Evolutionary conservation across 179 eudicot genomes (phyloP).

Genomic region (Drosera spatulata): DNA sequence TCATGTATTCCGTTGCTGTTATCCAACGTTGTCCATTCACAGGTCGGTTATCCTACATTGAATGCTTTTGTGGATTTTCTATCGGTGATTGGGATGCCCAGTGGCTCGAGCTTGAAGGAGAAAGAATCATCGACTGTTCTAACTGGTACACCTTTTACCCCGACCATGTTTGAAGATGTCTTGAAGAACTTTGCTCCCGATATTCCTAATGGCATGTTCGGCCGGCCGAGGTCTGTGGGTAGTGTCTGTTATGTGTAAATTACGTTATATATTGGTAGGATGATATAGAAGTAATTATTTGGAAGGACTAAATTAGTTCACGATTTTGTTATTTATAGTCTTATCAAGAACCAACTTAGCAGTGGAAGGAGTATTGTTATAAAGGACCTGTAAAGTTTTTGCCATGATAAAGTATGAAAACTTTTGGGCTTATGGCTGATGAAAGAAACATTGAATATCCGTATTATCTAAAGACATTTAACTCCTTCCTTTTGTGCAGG

Average conservation of each 20-base stretch:
- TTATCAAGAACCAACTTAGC: no score
- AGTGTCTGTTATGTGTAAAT: no score
- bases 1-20: not conserved
- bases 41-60: conserved; percentile 79
- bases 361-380: no score
- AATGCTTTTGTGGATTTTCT: conserved; percentile 65
- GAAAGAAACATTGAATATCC: no score
- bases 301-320: no score
- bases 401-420: no score
- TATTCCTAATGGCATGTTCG: conserved; percentile 57
- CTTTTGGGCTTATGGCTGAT: no score
- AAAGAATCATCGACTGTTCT: conserved; percentile 37
- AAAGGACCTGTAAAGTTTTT: no score
- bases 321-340: no score
- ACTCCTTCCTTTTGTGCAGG: conserved; percentile 22
- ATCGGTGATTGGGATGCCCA: conserved; percentile 55
- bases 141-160: conserved; percentile 74
- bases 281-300: no score
- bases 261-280: no score
- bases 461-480: no score
- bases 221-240: conserved; percentile 64
- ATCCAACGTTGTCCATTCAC: not conserved
- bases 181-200: conserved; percentile 84
- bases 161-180: conserved; percentile 75
- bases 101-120: conserved; percentile 35